These are phyloP conservation scores for Ophiostoma sp. DNA, from an alignment of 2,329 filamentous ascomycete species.

Conservation along the genomic window DNA sequence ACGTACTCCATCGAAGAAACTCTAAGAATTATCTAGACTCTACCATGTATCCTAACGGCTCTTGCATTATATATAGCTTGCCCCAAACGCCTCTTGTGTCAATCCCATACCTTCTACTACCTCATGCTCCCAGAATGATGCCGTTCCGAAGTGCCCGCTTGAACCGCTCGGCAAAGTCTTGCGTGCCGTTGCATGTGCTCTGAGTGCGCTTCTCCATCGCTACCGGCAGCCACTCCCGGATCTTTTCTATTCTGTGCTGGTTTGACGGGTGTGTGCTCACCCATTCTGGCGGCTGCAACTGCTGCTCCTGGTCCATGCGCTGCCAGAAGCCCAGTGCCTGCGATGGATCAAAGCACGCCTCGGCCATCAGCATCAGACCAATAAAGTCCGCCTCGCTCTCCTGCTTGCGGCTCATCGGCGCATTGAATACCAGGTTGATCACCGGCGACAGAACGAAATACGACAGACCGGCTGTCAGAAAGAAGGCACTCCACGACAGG, in stretches of 20 bases:
- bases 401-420: constrained; percentile 64
- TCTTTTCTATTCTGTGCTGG: constrained; percentile 58
- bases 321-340: constrained; percentile 63
- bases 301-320: constrained; percentile 53
- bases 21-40: too few species aligned
- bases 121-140: constrained; percentile 29
- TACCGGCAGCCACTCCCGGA: constrained; percentile 56
- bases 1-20: too few species aligned
- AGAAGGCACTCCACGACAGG: constrained; percentile 45
- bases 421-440: constrained; percentile 58
- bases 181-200: constrained; percentile 51
- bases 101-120: too few species aligned
- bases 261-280: constrained; percentile 72
- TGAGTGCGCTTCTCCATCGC: constrained; percentile 49
- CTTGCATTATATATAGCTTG: not conserved
- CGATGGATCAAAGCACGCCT: constrained; percentile 68
- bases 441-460: constrained; percentile 42
- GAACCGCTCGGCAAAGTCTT: constrained; percentile 50
- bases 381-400: constrained; percentile 77
- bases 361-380: constrained; percentile 75
- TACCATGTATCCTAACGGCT: too few species aligned
- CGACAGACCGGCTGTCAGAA: constrained; percentile 43
- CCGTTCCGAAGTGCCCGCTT: constrained; percentile 42
- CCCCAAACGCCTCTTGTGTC: too few species aligned
- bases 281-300: constrained; percentile 59